Evolutionary conservation across 192 early-diverging fungal species (phyloP), one percentile per base, ranked within the genome.

Genomic region (Cladochytrium replicatum): DNA sequence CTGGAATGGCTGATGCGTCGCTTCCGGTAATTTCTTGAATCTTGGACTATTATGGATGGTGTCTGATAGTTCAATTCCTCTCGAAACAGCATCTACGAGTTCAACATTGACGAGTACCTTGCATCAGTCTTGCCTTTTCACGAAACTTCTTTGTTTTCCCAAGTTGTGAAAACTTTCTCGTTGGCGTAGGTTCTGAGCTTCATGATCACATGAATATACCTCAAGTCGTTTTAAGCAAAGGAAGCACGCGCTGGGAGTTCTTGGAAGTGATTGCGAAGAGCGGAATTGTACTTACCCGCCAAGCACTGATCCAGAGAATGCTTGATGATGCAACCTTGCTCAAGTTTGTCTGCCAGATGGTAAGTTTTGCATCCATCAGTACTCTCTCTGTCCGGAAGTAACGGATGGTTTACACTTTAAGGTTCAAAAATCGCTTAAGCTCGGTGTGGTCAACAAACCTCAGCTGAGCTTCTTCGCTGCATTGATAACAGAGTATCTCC

Each of bases 1-100:
- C 57, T 96, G 13, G 94, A 98, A 60, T 98, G 91, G 88, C 73
- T 98, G 28, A 66, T 96, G 11, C 78, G 91, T 27, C 75, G 89
- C 42, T 87, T 86, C 56, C 50, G 60, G 71, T 69, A 15, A 6
- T 30, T n/a, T 81, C 75, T 67, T 65, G 81, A 4, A 17, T 2
- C 6, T 39, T 4, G 1, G 0, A 21, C 38, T n/a, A n/a, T n/a
- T n/a, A n/a, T n/a, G n/a, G n/a, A n/a, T n/a, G n/a, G n/a, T n/a
- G n/a, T n/a, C n/a, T n/a, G n/a, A n/a, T n/a, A n/a, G n/a, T 19
- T 50, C 2, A 26, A 6, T 11, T 30, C 25, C 17, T 23, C 26
- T 21, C 26, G 1, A 3, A 28, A 2, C 4, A 70, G 58, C 34
- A 86, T 98, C 53, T 67, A 98, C 49, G 86, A 89, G 55, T 81